Evolutionary conservation across 2,329 filamentous ascomycete genomes (phyloP).

Genomic region (Neoarthrinium moseri): DNA sequence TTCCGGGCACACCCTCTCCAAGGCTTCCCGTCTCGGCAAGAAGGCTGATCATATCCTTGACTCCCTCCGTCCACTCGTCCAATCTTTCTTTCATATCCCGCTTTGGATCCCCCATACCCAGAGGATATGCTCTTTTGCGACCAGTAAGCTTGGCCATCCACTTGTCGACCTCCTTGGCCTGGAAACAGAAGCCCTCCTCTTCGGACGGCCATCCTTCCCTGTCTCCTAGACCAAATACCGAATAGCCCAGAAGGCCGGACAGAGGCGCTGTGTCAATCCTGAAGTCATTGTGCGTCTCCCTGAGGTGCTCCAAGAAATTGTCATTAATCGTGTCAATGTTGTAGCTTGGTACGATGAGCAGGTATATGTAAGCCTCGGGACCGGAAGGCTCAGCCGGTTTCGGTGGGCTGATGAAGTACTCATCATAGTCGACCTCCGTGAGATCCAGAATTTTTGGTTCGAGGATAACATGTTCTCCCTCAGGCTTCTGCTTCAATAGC

Average conservation of each 20-base stretch:
- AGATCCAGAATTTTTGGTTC: constrained; percentile 72
- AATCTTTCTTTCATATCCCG: constrained; percentile 66
- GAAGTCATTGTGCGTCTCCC: constrained; percentile 96
- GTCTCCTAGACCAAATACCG: constrained; percentile 92
- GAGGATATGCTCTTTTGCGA: constrained; percentile 80
- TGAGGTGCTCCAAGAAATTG: constrained; percentile 80
- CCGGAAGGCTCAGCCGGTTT: constrained; percentile 48
- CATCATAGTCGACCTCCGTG: constrained; percentile 86
- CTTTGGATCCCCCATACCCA: constrained; percentile 86
- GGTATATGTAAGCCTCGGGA: constrained; percentile 69
- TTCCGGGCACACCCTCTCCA: constrained; percentile 70
- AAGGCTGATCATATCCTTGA: constrained; percentile 67
- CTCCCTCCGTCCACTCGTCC: constrained; percentile 74
- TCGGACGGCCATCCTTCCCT: constrained; percentile 89
- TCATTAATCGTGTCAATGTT: constrained; percentile 93
- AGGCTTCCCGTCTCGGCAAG: constrained; percentile 59
- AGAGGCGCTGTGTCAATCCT: constrained; percentile 88
- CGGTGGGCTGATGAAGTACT: constrained; percentile 81
- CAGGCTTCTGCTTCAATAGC: constrained; percentile 46
- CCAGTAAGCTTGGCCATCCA: constrained; percentile 97
- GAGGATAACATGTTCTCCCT: constrained; percentile 38
- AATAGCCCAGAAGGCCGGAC: constrained; percentile 75
- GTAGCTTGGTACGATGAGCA: constrained; percentile 85
- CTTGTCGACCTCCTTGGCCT: constrained; percentile 85
- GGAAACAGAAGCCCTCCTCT: constrained; percentile 87